Conservation (phyloP, 2,329 filamentous ascomycete species). For the Fusarium camptoceras region DNA sequence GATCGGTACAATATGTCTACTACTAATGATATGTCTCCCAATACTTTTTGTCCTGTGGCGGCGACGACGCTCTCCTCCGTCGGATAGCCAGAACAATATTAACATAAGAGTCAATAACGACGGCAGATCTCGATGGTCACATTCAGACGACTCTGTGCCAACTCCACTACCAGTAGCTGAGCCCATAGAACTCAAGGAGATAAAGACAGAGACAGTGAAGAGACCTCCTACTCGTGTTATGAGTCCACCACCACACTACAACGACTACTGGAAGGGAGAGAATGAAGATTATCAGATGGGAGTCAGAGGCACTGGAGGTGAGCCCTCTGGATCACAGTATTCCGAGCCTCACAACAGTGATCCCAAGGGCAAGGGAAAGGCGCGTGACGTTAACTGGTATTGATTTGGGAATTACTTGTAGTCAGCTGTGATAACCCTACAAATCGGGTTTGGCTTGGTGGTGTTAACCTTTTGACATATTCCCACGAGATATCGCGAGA, state of each 20-base stretch:
- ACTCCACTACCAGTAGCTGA: background rate
- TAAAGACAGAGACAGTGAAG: background rate
- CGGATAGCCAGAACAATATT: background rate
- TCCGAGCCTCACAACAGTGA: background rate
- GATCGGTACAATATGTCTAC: background rate
- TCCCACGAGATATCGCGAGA: background rate
- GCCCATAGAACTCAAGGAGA: background rate
- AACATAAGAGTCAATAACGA: background rate
- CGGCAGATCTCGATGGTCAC: background rate
- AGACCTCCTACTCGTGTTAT: background rate
- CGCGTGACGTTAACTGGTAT: background rate
- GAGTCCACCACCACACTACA: background rate
- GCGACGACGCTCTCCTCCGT: background rate
- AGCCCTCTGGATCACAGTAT: background rate
- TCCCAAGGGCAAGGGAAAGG: background rate
- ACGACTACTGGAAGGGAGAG: background rate
- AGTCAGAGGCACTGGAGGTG: background rate
- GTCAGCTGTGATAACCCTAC: background rate
- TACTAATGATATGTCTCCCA: background rate
- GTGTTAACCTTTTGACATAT: background rate
- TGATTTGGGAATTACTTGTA: background rate
- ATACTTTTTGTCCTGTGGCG: background rate
- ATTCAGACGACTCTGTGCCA: background rate
- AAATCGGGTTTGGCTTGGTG: background rate
- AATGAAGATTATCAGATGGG: slow-evolving; percentile 1